Evolutionary conservation across 768 basidiomycete species (phyloP).

Genomic region (Megacollybia marginata): DNA sequence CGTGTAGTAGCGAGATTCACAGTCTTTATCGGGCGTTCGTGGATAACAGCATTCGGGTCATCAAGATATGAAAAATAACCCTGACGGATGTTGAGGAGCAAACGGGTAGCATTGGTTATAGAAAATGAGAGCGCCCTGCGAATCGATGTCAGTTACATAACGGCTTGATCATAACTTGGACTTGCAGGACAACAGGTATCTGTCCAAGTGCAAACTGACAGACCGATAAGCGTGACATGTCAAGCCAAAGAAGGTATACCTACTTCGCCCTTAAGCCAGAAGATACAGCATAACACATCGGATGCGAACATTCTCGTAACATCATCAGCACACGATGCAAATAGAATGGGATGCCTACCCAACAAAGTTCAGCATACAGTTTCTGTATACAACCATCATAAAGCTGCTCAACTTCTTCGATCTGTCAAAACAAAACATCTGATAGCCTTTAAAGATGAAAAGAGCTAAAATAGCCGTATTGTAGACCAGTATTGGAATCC

Average conservation of each 20-base stretch:
- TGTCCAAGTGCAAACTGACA: conserved; percentile 17
- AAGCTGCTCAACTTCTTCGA: conserved; percentile 4
- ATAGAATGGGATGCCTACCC: conserved; percentile 9
- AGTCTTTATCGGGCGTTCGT: neutral
- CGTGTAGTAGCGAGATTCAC: neutral
- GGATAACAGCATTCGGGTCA: neutral
- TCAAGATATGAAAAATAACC: conserved; percentile 15
- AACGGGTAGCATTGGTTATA: conserved; percentile 21
- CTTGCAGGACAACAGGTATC: conserved; percentile 16
- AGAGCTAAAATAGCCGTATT: conserved; percentile 15
- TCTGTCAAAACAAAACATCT: conserved; percentile 4
- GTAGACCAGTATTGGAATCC: conserved; percentile 11
- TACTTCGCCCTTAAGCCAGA: conserved; percentile 20
- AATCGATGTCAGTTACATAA: too few relatives aligned
- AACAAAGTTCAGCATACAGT: conserved; percentile 17
- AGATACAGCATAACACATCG: conserved; percentile 18
- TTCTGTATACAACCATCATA: conserved; percentile 16
- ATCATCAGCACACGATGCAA: neutral
- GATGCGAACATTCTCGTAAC: conserved; percentile 14
- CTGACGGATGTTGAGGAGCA: conserved; percentile 22
- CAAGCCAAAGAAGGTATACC: neutral
- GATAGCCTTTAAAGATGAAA: conserved; percentile 15
- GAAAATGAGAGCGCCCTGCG: conserved; percentile 16
- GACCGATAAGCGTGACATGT: neutral
- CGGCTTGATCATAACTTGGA: too few relatives aligned